Evolutionary conservation across 441 rosid genomes (phyloP).

Genomic region (Hypseocharis bilobata): DNA sequence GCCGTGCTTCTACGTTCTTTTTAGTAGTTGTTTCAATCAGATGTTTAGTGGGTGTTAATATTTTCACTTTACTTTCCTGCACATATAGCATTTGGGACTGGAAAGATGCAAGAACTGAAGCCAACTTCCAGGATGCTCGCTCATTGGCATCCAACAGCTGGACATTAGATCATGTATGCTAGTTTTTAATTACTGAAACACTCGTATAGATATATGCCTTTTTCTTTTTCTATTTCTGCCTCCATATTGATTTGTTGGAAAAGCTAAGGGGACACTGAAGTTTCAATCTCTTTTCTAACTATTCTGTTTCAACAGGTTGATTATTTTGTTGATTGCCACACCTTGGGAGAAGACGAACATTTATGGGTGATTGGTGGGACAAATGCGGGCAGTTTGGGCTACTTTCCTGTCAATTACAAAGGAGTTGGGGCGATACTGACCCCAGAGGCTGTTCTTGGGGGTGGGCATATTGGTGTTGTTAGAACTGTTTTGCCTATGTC

Average conservation of each 20-base stretch:
- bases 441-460: conserved; percentile 67
- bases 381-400: conserved; percentile 59
- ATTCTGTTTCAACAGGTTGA: conserved; percentile 48
- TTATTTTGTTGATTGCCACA: conserved; percentile 82
- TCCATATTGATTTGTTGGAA: no score
- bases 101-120: conserved; percentile 52
- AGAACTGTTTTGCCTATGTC: conserved; percentile 68
- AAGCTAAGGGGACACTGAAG: neutral
- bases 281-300: neutral
- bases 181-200: neutral
- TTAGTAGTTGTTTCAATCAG: neutral
- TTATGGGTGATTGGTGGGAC: conserved; percentile 92
- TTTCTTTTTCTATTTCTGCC: no score
- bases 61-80: conserved; percentile 5
- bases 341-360: conserved; percentile 45
- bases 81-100: conserved; percentile 64
- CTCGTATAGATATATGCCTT: neutral
- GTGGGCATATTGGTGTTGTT: conserved; percentile 67
- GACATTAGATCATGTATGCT: conserved; percentile 55
- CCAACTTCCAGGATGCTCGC: conserved; percentile 67
- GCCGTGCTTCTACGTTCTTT: no score
- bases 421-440: conserved; percentile 44
- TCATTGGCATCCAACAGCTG: conserved; percentile 66
- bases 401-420: conserved; percentile 57
- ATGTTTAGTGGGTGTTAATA: neutral